phyloP scores from a whole-genome alignment of 2,329 filamentous ascomycete species.

The Aspergillus sp. region DNA sequence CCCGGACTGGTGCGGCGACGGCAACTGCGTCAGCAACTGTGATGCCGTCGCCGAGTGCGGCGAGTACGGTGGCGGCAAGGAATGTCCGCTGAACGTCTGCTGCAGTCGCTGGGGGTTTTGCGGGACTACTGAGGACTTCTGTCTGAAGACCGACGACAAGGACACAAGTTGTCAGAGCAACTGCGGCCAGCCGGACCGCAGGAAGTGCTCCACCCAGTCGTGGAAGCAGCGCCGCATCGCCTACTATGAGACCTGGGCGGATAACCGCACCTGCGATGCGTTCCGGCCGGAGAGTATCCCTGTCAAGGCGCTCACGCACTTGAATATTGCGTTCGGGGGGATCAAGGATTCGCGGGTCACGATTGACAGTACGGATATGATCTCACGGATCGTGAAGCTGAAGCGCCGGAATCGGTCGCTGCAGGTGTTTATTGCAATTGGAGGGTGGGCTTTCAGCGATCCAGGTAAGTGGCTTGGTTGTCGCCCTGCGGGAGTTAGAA shows the following conservation, averaged over 20 bases:
- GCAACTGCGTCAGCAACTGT: constrained; percentile 16
- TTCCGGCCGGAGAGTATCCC: constrained; percentile 9
- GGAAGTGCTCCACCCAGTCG: constrained; percentile 7
- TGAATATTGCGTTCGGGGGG: too few relatives aligned
- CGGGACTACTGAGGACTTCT: not conserved
- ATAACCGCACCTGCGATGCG: constrained; percentile 5
- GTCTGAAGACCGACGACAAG: too few relatives aligned
- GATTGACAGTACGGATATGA: constrained; percentile 11
- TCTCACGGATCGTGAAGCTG: constrained; percentile 3
- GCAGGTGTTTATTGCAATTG: too few relatives aligned
- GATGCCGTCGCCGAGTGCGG: constrained; percentile 17
- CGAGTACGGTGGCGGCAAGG: constrained; percentile 2
- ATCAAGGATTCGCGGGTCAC: constrained; percentile 10
- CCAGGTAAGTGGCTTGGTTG: too few relatives aligned
- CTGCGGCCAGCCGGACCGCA: not conserved
- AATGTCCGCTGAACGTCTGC: constrained; percentile 14
- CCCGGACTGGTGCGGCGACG: constrained; percentile 16
- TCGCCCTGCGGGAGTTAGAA: too few relatives aligned
- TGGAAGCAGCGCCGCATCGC: constrained; percentile 9
- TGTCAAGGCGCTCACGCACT: not conserved
- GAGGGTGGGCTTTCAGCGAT: too few relatives aligned
- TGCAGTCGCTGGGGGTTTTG: constrained; percentile 3
- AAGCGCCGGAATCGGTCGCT: too few relatives aligned
- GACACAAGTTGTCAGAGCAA: not conserved
- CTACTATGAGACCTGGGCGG: constrained; percentile 16